Conservation (phyloP, 805 yeast species). For the Maudiozyma barnettii region DNA sequence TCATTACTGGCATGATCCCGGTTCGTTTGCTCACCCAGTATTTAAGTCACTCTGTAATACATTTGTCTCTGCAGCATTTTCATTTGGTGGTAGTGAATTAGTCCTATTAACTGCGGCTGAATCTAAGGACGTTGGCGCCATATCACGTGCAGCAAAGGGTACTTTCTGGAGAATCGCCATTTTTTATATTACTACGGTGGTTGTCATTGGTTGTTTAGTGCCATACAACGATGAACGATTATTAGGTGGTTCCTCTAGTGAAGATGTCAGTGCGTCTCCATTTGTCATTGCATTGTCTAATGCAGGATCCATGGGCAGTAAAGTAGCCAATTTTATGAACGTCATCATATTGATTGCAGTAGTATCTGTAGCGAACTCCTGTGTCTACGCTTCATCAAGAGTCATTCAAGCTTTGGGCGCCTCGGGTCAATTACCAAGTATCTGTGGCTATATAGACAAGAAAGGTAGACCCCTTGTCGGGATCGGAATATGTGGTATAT, state of each 20-base stretch:
- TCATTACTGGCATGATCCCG: slow-evolving; percentile 42
- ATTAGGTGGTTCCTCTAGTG: slow-evolving; percentile 41
- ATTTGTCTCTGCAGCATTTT: slow-evolving; percentile 57
- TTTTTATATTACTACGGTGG: slow-evolving; percentile 47
- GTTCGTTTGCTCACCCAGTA: slow-evolving; percentile 44
- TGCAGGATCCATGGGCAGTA: slow-evolving; percentile 44
- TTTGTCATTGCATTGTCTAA: slow-evolving; percentile 50
- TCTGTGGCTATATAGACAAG: slow-evolving; percentile 38
- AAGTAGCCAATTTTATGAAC: slow-evolving; percentile 46
- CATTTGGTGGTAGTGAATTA: slow-evolving; percentile 66
- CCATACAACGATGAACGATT: slow-evolving; percentile 41
- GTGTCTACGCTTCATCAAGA: slow-evolving; percentile 56
- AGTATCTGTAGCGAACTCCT: slow-evolving; percentile 51
- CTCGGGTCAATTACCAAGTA: slow-evolving; percentile 42
- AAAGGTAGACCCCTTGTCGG: slow-evolving; percentile 49
- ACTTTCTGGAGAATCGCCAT: slow-evolving; percentile 51
- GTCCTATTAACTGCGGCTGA: slow-evolving; percentile 69
- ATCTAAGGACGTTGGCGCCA: slow-evolving; percentile 42
- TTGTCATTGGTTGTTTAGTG: slow-evolving; percentile 51
- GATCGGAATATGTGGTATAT: slow-evolving; percentile 31
- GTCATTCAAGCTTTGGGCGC: slow-evolving; percentile 42
- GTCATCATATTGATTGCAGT: slow-evolving; percentile 49
- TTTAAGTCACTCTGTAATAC: slow-evolving; percentile 36
- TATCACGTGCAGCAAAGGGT: slow-evolving; percentile 68
- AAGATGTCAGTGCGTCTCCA: slow-evolving; percentile 39